These are phyloP conservation scores for Pythium insidiosum DNA, from an alignment of 352 stramenopile species.

Conservation along the genomic window DNA sequence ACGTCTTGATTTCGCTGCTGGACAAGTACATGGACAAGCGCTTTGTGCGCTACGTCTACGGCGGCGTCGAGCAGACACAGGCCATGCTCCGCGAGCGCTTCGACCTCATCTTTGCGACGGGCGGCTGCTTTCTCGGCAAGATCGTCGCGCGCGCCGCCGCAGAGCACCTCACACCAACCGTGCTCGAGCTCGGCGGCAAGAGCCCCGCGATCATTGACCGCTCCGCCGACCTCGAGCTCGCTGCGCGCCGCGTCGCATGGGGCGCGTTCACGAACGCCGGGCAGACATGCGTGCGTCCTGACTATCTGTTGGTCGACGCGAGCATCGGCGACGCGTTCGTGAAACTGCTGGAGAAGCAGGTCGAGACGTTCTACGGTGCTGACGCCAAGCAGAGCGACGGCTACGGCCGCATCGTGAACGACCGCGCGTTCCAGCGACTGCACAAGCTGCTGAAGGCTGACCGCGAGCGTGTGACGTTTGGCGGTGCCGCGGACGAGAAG, in stretches of 20 bases:
- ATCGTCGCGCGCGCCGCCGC: constrained; percentile 87
- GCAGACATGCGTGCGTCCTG: constrained; percentile 92
- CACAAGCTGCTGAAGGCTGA: constrained; percentile 48
- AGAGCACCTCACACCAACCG: constrained; percentile 89
- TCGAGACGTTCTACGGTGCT: constrained; percentile 45
- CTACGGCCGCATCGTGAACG: constrained; percentile 65
- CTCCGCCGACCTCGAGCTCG: constrained; percentile 38
- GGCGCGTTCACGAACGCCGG: constrained; percentile 86
- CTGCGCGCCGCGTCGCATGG: constrained; percentile 77
- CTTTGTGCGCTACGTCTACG: constrained; percentile 73
- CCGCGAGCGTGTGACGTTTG: constrained; percentile 42
- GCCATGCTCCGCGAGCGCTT: constrained; percentile 64
- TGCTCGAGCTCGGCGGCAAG: constrained; percentile 94
- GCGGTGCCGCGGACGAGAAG: constrained; percentile 44
- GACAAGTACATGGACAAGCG: constrained; percentile 50
- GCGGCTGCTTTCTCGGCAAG: constrained; percentile 63
- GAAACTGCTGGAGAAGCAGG: constrained; percentile 21
- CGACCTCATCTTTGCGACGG: constrained; percentile 75
- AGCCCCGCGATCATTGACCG: constrained; percentile 80
- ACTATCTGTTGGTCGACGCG: constrained; percentile 88
- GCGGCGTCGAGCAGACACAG: constrained; percentile 57
- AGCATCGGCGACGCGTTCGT: constrained; percentile 55
- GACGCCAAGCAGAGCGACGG: constrained; percentile 34
- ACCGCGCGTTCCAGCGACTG: constrained; percentile 43
- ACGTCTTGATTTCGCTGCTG: constrained; percentile 37